A percentile compares a stretch with the other conserved stretches of the same genome.
Evolutionary conservation across 2,329 filamentous ascomycete genomes (phyloP).

Genomic region (Cladosporium cucumerinum): DNA sequence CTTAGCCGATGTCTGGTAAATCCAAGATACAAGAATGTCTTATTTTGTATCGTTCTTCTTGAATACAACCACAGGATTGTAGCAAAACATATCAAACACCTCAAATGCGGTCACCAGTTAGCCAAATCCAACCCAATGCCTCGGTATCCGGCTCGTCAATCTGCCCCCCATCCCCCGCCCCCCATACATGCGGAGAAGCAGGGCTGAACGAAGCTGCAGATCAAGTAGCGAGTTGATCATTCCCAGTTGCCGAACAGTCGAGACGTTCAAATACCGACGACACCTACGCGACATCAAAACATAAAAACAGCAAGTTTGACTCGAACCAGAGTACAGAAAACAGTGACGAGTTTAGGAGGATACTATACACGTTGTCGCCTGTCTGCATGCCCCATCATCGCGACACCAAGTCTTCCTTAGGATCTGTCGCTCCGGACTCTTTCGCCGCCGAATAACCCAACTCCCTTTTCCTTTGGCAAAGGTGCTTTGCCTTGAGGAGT

Average conservation of each 20-base stretch:
- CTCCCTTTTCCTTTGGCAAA: neutral
- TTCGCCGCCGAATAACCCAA: neutral
- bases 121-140: neutral
- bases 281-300: neutral
- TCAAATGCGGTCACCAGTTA: neutral
- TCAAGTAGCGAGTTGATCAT: neutral
- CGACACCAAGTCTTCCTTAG: neutral
- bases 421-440: neutral
- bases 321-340: neutral
- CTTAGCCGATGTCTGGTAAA: neutral
- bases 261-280: neutral
- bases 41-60: neutral
- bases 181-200: neutral
- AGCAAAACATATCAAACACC: neutral
- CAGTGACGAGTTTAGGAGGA: conserved; percentile 1
- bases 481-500: neutral
- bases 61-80: neutral
- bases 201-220: neutral
- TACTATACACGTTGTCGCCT: conserved; percentile 8
- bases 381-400: neutral
- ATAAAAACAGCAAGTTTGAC: neutral
- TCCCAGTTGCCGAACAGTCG: neutral
- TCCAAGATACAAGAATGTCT: neutral
- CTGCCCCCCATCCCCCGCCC: no score
- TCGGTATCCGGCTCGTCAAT: conserved; percentile 5